Conservation (phyloP, 2,329 filamentous ascomycete species). For the Phialophora macrospora region DNA sequence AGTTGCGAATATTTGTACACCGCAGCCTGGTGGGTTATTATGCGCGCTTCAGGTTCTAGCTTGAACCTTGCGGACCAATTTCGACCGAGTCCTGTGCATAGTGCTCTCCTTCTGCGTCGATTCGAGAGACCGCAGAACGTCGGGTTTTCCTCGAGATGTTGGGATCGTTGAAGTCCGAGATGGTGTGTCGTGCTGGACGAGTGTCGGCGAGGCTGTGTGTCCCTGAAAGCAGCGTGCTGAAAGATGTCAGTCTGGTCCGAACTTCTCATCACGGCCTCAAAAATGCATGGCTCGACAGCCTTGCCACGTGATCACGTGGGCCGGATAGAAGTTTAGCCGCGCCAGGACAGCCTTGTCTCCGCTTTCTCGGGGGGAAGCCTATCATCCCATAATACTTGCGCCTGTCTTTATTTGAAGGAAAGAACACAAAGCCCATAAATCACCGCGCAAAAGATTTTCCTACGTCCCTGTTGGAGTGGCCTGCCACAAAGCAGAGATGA, state of each 20-base stretch:
- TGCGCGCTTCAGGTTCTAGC: conserved; percentile 6
- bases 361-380: background rate
- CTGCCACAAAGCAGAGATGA: background rate
- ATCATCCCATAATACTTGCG: too few relatives aligned
- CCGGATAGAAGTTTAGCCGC: background rate
- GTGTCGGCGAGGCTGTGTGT: conserved; percentile 23
- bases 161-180: background rate
- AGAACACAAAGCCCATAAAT: background rate
- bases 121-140: background rate
- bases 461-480: background rate
- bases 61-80: conserved; percentile 15
- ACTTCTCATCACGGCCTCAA: conserved; percentile 23
- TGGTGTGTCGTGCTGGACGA: background rate
- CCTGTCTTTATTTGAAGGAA: background rate
- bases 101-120: background rate
- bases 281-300: background rate
- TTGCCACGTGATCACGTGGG: background rate
- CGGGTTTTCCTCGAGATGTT: background rate
- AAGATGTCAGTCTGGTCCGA: conserved; percentile 31
- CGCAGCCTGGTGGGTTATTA: background rate
- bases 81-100: conserved; percentile 16
- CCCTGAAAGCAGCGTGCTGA: conserved; percentile 18
- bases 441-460: background rate
- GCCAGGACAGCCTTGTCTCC: background rate
- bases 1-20: conserved; percentile 10